Percentiles rank a stretch among this genome's conserved stretches.
These are phyloP conservation scores for Fusarium acutatum DNA, from an alignment of 2,329 filamentous ascomycete species.

Conservation along the genomic window DNA sequence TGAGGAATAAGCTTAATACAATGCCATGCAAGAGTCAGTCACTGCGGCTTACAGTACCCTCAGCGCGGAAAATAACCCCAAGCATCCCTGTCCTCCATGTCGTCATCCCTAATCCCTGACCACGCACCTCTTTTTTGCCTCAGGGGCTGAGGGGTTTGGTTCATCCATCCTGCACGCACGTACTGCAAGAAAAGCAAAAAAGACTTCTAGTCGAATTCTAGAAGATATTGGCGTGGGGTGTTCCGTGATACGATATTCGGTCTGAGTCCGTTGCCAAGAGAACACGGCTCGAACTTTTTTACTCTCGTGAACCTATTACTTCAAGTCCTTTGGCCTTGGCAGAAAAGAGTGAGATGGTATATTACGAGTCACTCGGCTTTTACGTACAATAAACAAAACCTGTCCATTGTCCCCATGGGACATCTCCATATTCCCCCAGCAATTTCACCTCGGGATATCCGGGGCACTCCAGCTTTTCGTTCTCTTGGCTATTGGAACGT, in stretches of 20 bases:
- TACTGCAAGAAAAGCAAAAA: not conserved
- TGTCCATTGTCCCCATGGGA: constrained; percentile 35
- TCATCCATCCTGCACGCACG: not conserved
- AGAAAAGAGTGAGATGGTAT: not conserved
- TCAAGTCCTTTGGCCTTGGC: not conserved
- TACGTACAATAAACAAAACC: constrained; percentile 37
- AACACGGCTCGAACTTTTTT: not conserved
- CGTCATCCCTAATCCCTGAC: constrained; percentile 22
- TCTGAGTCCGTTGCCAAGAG: constrained; percentile 20
- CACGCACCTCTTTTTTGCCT: not conserved
- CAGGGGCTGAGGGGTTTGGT: not conserved
- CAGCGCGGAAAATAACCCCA: not conserved
- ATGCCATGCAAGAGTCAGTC: constrained; percentile 16
- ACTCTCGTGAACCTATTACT: not conserved
- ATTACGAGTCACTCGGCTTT: constrained; percentile 17
- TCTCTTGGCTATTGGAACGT: constrained; percentile 7
- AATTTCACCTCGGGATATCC: constrained; percentile 14
- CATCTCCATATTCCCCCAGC: constrained; percentile 25
- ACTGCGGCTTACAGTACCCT: not conserved
- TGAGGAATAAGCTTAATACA: not conserved
- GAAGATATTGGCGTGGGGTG: constrained; percentile 24
- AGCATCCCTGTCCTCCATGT: constrained; percentile 18
- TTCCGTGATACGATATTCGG: constrained; percentile 8
- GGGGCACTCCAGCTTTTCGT: constrained; percentile 34
- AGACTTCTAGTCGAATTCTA: constrained; percentile 38